Percentiles rank a stretch among this genome's conserved stretches.
phyloP scores from a whole-genome alignment of 192 early-diverging fungal species.

The Coemansia erecta region DNA sequence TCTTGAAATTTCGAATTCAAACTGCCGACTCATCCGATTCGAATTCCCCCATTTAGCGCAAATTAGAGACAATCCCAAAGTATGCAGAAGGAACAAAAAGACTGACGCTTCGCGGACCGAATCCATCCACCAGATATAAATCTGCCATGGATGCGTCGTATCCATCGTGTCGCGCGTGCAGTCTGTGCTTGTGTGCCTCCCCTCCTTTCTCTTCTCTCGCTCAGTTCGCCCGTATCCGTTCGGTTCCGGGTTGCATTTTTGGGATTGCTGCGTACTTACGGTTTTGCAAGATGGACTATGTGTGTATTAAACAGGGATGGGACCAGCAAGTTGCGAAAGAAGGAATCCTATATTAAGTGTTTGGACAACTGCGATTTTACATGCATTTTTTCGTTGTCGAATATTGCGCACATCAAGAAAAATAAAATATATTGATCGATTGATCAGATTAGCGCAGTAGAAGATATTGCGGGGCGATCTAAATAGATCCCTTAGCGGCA shows the following conservation, averaged over 20 bases:
- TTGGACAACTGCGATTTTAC: neutral
- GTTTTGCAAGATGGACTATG: neutral
- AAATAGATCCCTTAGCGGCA: slow-evolving; percentile 38
- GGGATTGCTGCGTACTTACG: slow-evolving; percentile 6
- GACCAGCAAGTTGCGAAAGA: slow-evolving; percentile 4
- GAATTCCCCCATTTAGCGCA: neutral
- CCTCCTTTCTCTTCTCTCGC: neutral
- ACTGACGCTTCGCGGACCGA: neutral
- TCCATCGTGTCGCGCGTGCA: neutral
- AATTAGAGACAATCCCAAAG: slow-evolving; percentile 9
- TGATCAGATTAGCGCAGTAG: neutral
- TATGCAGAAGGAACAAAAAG: neutral
- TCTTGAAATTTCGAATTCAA: neutral
- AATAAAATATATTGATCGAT: slow-evolving; percentile 2
- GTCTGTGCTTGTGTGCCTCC: no score
- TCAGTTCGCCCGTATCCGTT: neutral
- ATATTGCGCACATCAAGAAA: slow-evolving; percentile 1
- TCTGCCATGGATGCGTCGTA: neutral
- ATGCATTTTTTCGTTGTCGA: neutral
- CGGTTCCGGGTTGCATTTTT: neutral
- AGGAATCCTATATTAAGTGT: neutral
- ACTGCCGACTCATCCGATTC: neutral
- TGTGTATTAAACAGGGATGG: neutral
- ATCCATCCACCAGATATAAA: neutral
- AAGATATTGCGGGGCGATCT: slow-evolving; percentile 5